These are phyloP conservation scores for Colletotrichum filicis DNA, from an alignment of 2,329 filamentous ascomycete species.

Conservation along the genomic window DNA sequence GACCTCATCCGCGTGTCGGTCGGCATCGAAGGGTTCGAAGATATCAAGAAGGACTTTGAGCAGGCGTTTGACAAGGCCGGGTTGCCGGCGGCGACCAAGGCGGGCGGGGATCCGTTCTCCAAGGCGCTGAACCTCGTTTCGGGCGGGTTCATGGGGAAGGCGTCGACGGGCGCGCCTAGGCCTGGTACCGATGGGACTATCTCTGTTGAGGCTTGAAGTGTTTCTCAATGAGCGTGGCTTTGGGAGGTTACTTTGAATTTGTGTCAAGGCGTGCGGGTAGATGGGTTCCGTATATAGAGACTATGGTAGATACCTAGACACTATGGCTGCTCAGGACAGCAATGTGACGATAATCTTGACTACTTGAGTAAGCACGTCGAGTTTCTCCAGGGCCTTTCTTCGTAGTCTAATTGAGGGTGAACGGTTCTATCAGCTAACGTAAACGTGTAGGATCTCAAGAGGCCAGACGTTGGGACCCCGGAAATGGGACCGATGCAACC, in stretches of 20 bases:
- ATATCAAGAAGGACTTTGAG: constrained; percentile 78
- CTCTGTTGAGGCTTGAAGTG: not conserved
- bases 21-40: constrained; percentile 75
- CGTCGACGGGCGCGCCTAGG: constrained; percentile 28
- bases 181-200: constrained; percentile 27
- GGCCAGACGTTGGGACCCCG: no score
- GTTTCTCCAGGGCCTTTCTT: no score
- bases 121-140: constrained; percentile 21
- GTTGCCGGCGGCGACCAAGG: constrained; percentile 14
- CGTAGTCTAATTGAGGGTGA: no score
- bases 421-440: no score
- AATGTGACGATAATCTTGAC: not conserved
- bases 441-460: no score
- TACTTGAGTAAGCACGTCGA: not conserved
- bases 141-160: constrained; percentile 31
- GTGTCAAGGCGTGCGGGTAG: no score
- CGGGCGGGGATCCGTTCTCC: constrained; percentile 25
- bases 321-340: not conserved
- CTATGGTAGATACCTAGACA: not conserved
- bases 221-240: not conserved
- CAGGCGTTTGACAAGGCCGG: constrained; percentile 56
- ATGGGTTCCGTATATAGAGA: no score
- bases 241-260: not conserved
- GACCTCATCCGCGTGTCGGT: constrained; percentile 41
- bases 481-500: no score